Evolutionary conservation across 495 filamentous ascomycete genomes (phyloP).

Genomic region (Aspergillus nanangensis): DNA sequence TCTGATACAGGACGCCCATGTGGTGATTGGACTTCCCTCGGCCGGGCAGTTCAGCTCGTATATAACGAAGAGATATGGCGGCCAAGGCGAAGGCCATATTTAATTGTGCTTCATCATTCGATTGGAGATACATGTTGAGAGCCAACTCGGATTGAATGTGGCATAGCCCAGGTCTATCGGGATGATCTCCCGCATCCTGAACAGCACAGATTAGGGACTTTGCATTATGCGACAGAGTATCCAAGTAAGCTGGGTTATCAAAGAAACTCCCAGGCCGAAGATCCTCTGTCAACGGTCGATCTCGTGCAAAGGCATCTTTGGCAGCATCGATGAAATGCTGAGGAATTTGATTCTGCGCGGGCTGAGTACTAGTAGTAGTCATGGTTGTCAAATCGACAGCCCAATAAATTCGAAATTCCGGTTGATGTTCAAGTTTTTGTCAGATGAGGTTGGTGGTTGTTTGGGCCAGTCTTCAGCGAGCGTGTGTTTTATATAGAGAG

Average conservation of each 20-base stretch:
- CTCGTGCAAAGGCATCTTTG: constrained; percentile 2
- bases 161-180: constrained; percentile 1
- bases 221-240: neutral
- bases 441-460: too few relatives aligned
- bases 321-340: neutral
- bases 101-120: neutral
- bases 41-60: constrained; percentile 1
- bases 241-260: constrained; percentile 2
- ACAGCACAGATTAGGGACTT: constrained; percentile 3
- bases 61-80: constrained; percentile 3
- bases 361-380: too few relatives aligned
- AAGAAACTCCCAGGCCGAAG: constrained; percentile 1
- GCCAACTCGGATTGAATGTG: constrained; percentile 2
- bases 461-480: too few relatives aligned
- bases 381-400: too few relatives aligned
- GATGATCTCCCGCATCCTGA: neutral
- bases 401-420: too few relatives aligned
- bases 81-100: constrained; percentile 1
- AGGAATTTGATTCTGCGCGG: too few relatives aligned
- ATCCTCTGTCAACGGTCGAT: neutral
- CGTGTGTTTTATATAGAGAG: too few relatives aligned
- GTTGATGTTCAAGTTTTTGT: too few relatives aligned
- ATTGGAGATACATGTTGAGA: neutral
- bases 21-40: constrained; percentile 6
- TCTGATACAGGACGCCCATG: constrained; percentile 1